These are phyloP conservation scores for Cryphonectria parasitica DNA, from an alignment of 2,329 filamentous ascomycete genomes.

Conservation along the genomic window DNA sequence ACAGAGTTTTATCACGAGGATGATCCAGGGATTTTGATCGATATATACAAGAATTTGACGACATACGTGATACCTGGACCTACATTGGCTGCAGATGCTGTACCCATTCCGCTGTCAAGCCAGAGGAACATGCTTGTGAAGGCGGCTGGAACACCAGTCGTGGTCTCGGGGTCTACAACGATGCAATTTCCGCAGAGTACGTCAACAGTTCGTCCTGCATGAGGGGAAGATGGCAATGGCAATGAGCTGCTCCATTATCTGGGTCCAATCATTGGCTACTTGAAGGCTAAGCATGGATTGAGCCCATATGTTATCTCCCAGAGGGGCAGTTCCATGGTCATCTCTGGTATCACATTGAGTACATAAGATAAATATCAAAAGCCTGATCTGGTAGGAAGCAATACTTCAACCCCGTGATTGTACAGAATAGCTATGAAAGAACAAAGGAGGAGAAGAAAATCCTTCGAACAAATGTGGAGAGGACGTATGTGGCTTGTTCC, in stretches of 20 bases:
- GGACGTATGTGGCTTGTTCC: no score
- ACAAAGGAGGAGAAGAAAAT: no score
- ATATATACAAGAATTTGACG: conserved; percentile 32
- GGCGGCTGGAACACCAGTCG: conserved; percentile 35
- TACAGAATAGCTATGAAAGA: no score
- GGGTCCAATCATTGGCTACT: background rate
- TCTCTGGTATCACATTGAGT: no score
- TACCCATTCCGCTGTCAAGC: conserved; percentile 33
- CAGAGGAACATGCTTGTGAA: conserved; percentile 30
- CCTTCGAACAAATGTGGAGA: no score
- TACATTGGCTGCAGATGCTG: conserved; percentile 34
- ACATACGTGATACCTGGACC: conserved; percentile 37
- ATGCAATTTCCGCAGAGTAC: conserved; percentile 27
- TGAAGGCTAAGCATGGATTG: no score
- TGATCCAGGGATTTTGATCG: conserved; percentile 35
- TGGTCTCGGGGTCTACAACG: conserved; percentile 32
- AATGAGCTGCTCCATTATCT: background rate
- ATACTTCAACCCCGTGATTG: no score
- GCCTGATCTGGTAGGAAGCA: no score
- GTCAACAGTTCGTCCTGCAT: no score
- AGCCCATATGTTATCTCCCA: no score
- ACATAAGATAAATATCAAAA: no score
- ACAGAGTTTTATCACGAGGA: conserved; percentile 34
- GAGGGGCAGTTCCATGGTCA: no score
- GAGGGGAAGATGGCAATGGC: background rate